These are phyloP conservation scores for Melaleuca alternifolia DNA, from an alignment of 345 rosid species.

Conservation along the genomic window DNA sequence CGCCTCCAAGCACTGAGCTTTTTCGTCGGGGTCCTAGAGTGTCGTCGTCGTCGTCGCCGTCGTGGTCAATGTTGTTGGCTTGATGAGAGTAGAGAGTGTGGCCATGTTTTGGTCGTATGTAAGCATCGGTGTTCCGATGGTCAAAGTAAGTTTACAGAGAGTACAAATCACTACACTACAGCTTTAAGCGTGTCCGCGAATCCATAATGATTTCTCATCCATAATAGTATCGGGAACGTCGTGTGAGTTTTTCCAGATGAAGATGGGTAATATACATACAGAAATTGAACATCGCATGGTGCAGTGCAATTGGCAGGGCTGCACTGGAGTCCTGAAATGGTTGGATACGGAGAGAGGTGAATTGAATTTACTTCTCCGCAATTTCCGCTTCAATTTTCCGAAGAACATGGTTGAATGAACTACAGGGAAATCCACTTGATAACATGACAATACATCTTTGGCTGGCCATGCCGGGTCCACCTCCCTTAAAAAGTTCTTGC, in stretches of 20 bases:
- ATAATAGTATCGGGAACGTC: not conserved
- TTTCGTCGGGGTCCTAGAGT: not conserved
- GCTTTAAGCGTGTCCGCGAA: not conserved
- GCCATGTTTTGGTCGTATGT: not conserved
- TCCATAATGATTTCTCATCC: not conserved
- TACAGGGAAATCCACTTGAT: not conserved
- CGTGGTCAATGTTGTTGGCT: not conserved
- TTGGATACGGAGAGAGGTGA: not conserved
- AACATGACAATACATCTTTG: not conserved
- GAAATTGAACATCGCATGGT: too few species aligned
- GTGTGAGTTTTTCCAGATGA: too few species aligned
- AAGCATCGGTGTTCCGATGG: not conserved
- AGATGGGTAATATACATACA: too few species aligned
- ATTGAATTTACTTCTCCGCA: not conserved
- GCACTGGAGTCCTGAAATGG: not conserved
- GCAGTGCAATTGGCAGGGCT: not conserved
- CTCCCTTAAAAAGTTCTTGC: not conserved
- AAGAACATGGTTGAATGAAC: not conserved
- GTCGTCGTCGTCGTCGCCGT: not conserved
- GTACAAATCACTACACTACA: not conserved
- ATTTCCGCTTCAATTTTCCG: not conserved
- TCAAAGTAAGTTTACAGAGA: not conserved
- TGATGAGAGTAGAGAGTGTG: not conserved
- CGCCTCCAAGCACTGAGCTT: conserved; percentile 24
- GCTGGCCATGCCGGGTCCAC: not conserved